Evolutionary conservation across 495 filamentous ascomycete species (phyloP), one percentile per base, ranked within the genome.

Genomic region (Bacidia rubella): DNA sequence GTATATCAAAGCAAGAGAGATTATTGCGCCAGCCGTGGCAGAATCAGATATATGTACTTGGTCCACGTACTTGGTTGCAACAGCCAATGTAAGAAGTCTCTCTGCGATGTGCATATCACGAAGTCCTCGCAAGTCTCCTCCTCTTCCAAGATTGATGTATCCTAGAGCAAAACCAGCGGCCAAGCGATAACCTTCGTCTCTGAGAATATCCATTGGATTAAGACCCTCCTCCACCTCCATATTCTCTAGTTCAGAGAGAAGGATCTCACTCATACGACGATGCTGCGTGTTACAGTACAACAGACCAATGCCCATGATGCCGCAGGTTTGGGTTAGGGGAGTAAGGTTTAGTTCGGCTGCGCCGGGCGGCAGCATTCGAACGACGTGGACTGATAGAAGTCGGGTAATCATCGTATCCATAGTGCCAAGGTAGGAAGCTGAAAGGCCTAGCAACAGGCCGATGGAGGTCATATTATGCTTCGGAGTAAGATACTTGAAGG

Each of bases 391-490:
- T 4, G 93, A 97, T 1, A 99, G 74, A 35, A 99, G 69, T n/a
- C 89, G 80, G 3, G 93, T 95, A 47, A 96, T 87, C 7, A 95
- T 75, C 1, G 84, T 87, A 60, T 99, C 90, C 93, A 95, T 96
- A 21, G 89, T 96, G 7, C 92, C 92, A 44, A 97, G 69, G 63
- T 93, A 92, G 9, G 90, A 95, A 11, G 86, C 93, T 2, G 93
- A 87, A 48, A 98, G 72, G 23, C 92, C 92, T 9, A 99, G 74
- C 41, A 99, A 75, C 19, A 99, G 74, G 10, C 93, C 92, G 54
- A 99, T 93, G 5, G 92, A 96, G 11, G 90, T 96, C 90, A 97
- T 97, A 35, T 89, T 90, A 66, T 98, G 92, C 62, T 98, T 98
- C 2, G 92, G 92, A 0, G 92, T 97, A 25, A 98, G 68, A 56